Percentiles rank a stretch among this genome's conserved stretches.
Conservation (phyloP, 441 rosid genomes). For the Theobroma grandiflorum region DNA sequence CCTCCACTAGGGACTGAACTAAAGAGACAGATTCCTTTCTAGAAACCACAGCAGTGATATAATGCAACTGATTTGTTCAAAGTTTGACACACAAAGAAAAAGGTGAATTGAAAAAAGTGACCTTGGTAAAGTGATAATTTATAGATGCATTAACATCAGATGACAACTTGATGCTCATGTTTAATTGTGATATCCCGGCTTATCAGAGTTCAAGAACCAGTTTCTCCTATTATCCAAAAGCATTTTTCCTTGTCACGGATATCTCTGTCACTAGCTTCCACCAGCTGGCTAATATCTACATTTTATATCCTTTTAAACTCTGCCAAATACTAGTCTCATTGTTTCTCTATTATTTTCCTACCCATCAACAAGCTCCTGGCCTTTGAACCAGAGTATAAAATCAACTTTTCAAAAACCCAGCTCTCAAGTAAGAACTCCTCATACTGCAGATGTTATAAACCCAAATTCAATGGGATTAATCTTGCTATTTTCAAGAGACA, state of each 20-base stretch:
- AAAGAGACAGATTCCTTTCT: slow-evolving; percentile 1
- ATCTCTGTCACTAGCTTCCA: slow-evolving; percentile 10
- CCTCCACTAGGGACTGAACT: neutral
- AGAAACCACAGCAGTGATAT: slow-evolving; percentile 7
- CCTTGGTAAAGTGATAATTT: neutral
- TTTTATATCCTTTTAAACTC: slow-evolving; percentile 21
- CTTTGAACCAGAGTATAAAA: neutral
- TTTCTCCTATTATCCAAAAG: slow-evolving; percentile 6
- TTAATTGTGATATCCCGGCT: neutral
- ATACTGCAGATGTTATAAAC: too few relatives aligned
- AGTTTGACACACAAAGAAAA: neutral
- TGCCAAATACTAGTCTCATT: neutral
- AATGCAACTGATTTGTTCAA: slow-evolving; percentile 4
- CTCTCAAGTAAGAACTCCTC: neutral
- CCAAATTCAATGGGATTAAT: slow-evolving; percentile 8
- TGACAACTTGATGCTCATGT: neutral
- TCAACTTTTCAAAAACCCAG: neutral
- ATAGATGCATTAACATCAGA: slow-evolving; percentile 1
- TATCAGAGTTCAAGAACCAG: neutral
- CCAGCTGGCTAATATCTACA: neutral
- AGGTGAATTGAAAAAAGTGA: neutral
- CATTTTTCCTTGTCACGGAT: slow-evolving; percentile 9
- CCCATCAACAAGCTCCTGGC: slow-evolving; percentile 16
- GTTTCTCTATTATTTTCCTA: neutral
- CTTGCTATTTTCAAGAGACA: neutral